Percentiles rank a stretch among this genome's conserved stretches.
phyloP scores from a whole-genome alignment of 164 flowering plant species.

The Sedum album region DNA sequence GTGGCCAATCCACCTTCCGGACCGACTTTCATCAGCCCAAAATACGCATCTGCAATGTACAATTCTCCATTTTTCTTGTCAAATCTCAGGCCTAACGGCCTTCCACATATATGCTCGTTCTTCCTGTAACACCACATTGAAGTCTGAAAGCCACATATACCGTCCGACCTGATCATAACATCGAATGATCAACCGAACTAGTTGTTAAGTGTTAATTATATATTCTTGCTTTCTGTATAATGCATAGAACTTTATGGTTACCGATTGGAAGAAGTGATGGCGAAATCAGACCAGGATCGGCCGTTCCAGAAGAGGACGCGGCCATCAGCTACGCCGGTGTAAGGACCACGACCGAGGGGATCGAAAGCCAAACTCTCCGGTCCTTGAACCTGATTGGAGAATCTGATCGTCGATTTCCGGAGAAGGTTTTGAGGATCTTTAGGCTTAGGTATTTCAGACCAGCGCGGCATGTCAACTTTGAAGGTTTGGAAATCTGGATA shows the following conservation, averaged over 20 bases:
- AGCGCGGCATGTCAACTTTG: constrained; percentile 37
- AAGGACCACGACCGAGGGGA: constrained; percentile 81
- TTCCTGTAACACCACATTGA: constrained; percentile 51
- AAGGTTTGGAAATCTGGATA: constrained; percentile 56
- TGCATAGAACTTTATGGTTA: no score
- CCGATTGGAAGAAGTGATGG: constrained; percentile 57
- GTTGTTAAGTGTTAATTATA: no score
- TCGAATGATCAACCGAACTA: not conserved
- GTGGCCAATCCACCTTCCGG: constrained; percentile 91
- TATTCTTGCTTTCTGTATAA: no score
- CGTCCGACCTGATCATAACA: constrained; percentile 38
- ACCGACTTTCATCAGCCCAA: constrained; percentile 89
- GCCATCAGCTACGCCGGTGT: constrained; percentile 93
- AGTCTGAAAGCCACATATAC: constrained; percentile 63
- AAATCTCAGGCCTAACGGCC: constrained; percentile 89
- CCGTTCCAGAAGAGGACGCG: constrained; percentile 65
- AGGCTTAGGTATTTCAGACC: constrained; percentile 42
- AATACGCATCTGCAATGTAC: constrained; percentile 93
- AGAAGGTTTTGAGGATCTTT: constrained; percentile 45
- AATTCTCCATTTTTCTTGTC: constrained; percentile 80
- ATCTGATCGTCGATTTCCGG: constrained; percentile 63
- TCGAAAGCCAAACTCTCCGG: constrained; percentile 91
- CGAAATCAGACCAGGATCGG: constrained; percentile 48
- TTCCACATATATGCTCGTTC: constrained; percentile 91
- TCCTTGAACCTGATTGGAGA: constrained; percentile 63